phyloP scores from a whole-genome alignment of 2,329 filamentous ascomycete genomes.

The Drechslerella dactyloides region DNA sequence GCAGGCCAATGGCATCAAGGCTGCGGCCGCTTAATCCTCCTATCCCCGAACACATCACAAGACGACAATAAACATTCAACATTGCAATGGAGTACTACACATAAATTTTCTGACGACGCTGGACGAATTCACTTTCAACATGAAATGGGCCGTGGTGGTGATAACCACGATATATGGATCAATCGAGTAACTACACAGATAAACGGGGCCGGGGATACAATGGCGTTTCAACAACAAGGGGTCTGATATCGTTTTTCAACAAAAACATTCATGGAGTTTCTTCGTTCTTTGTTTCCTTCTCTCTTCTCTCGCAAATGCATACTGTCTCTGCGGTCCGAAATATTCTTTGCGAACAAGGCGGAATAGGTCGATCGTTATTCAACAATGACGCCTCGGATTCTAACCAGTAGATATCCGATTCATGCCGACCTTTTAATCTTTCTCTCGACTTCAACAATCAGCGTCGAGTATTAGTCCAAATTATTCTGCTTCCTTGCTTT shows the following conservation, averaged over 20 bases:
- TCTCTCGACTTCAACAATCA: too few species aligned
- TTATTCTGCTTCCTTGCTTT: too few species aligned
- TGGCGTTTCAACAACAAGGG: slow-evolving; percentile 49
- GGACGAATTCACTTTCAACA: slow-evolving; percentile 32
- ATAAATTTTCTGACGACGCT: slow-evolving; percentile 18
- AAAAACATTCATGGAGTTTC: not conserved
- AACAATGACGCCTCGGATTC: too few species aligned
- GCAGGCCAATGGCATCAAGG: slow-evolving; percentile 14
- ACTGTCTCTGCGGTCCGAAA: too few species aligned
- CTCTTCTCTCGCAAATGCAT: not conserved
- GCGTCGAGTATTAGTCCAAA: too few species aligned
- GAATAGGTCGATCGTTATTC: too few species aligned
- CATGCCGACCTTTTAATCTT: too few species aligned
- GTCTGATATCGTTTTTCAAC: not conserved
- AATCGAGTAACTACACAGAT: too few species aligned
- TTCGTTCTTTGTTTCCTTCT: slow-evolving; percentile 2
- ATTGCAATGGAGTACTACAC: slow-evolving; percentile 12
- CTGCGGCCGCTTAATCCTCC: slow-evolving; percentile 4
- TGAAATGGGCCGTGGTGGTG: too few species aligned
- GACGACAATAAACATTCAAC: slow-evolving; percentile 25
- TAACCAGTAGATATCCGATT: too few species aligned
- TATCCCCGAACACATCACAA: not conserved
- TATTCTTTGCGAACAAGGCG: slow-evolving; percentile 1
- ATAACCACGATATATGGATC: not conserved
- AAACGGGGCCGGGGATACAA: slow-evolving; percentile 4